Evolutionary conservation across 306 rosid species (phyloP).

Genomic region (Cucumis sativus): Cucumber_9930_V3 NC_026660.2:14095501-14096000

Average conservation of each 20-base stretch:
- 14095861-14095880: constrained; percentile 26
- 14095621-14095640: constrained; percentile 4
- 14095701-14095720: constrained; percentile 84
- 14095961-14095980: not conserved
- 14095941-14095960: constrained; percentile 4
- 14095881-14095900: constrained; percentile 40
- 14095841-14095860: too few relatives aligned
- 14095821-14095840: too few relatives aligned
- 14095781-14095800: not conserved
- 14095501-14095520: too few relatives aligned
- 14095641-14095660: constrained; percentile 98
- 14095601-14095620: constrained; percentile 6
- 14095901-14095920: constrained; percentile 78
- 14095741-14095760: constrained; percentile 20
- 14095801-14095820: too few relatives aligned
- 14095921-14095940: constrained; percentile 50
- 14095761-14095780: constrained; percentile 9
- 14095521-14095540: too few relatives aligned
- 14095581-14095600: constrained; percentile 18
- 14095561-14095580: constrained; percentile 42
- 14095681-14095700: constrained; percentile 78
- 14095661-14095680: constrained; percentile 96
- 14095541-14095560: constrained; percentile 95
- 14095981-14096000: not conserved
- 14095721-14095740: constrained; percentile 81